Conservation (phyloP, 495 filamentous ascomycete species). For the Aspergillus coremiiformis region DNA sequence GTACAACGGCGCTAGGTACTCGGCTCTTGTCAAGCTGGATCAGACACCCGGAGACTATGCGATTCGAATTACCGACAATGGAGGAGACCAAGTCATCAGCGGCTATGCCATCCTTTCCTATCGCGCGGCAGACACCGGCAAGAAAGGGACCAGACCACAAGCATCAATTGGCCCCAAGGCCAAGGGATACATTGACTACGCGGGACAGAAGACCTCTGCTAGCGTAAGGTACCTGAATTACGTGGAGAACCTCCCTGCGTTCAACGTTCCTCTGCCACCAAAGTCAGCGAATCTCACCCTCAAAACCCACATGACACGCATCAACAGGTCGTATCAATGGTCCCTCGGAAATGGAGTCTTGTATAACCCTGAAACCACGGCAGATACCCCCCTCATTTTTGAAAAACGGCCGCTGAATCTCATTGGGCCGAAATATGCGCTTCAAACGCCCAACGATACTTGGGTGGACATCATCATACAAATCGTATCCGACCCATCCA, state of each 20-base stretch:
- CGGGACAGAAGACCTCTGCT: not conserved
- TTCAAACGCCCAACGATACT: not conserved
- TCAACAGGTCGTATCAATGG: not conserved
- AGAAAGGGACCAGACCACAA: not conserved
- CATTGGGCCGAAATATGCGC: not conserved
- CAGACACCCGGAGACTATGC: conserved; percentile 29
- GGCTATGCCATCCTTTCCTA: conserved; percentile 2
- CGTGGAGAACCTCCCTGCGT: not conserved
- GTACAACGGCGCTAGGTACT: conserved; percentile 31
- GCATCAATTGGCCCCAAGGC: not conserved
- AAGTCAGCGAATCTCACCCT: not conserved
- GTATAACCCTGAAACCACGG: not conserved
- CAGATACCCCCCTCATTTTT: not conserved
- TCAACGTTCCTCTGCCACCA: not conserved
- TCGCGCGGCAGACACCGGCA: not conserved
- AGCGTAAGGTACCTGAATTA: not conserved
- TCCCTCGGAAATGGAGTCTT: not conserved
- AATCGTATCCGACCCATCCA: not conserved
- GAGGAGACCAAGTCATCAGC: conserved; percentile 17
- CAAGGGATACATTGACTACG: not conserved
- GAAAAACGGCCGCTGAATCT: not conserved
- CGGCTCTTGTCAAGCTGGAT: conserved; percentile 32
- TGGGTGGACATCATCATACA: not conserved
- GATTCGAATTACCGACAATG: conserved; percentile 22
- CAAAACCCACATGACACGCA: not conserved